Base-by-base conservation (phyloP, 2,329 filamentous ascomycete genomes). In the Scedosporium boydii region DNA sequence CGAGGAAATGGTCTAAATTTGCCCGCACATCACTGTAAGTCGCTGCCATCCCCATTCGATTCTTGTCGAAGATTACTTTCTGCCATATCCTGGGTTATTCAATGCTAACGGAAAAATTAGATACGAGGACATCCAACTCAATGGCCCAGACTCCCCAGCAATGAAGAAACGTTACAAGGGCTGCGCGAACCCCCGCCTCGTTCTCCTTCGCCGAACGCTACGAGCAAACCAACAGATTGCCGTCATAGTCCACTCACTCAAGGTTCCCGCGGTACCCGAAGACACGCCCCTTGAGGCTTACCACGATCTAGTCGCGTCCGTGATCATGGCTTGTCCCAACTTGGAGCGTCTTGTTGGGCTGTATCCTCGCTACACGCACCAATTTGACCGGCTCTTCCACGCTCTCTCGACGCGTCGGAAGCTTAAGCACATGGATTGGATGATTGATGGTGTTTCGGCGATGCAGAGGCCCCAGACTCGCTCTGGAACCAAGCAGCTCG, bases 321-420 rank as follows among this genome's bases (percentile, higher is more conserved):
- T 88, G 26, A 76, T 88, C 63, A 86, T 87, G 84, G 80, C 83
- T 0, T 88, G 85, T 63, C 85, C 85, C 2, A 87, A 87, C 65
- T 74, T 88, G 10, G 85, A 88, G 71, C 76, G 78, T 59, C 73
- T 88, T 6, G 73, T 78, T 10, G 84, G 85, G 0, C 80, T 82
- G 46, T 77, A 82, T 62, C 77, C 80, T 2, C 70, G 73, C 3
- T 86, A 87, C 68, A 76, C 81, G 62, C 82, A 86, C 70, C 76
- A 78, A 1, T 86, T 82, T 67, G 81, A 77, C 69, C 79, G 80
- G 57, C 74, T 86, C 9, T 80, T 83, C 63, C 80, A 88, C 64
- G 84, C 85, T 0, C 69, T 88, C 18, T 83, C 83, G 6, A 85
- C 84, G 0, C 76, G 86, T 27, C 70, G 68, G 26, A 79, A 81